Evolutionary conservation across 2,329 filamentous ascomycete species (phyloP).

Genomic region (Myrmaecium sp.): DNA sequence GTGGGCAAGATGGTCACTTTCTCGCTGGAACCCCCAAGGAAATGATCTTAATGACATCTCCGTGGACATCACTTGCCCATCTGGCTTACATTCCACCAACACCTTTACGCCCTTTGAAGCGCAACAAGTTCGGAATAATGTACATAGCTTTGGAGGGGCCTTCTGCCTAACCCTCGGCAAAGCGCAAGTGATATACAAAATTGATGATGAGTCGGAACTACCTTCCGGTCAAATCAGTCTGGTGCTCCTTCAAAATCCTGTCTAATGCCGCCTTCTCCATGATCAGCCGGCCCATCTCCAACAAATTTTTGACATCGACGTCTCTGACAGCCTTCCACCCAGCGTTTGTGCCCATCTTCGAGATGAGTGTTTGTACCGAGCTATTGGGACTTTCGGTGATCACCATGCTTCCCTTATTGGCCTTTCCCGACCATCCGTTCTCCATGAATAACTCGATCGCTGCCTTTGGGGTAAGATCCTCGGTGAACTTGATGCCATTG

Average conservation of each 20-base stretch:
- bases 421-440: slow-evolving; percentile 39
- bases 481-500: slow-evolving; percentile 54
- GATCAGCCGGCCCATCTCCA: slow-evolving; percentile 71
- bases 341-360: slow-evolving; percentile 15
- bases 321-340: slow-evolving; percentile 46
- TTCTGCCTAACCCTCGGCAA: too few species aligned
- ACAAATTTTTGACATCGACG: slow-evolving; percentile 87
- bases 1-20: too few species aligned
- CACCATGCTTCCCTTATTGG: slow-evolving; percentile 3
- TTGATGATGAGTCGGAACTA: too few species aligned
- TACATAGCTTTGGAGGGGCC: too few species aligned
- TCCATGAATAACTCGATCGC: slow-evolving; percentile 50
- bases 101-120: slow-evolving; percentile 1
- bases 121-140: too few species aligned
- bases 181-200: too few species aligned
- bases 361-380: too few species aligned
- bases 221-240: slow-evolving; percentile 54
- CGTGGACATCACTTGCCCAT: neutral
- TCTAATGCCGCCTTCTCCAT: slow-evolving; percentile 70
- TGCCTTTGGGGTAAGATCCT: slow-evolving; percentile 45
- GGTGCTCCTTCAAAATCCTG: slow-evolving; percentile 55
- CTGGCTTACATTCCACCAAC: neutral
- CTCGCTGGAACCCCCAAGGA: too few species aligned
- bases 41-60: too few species aligned
- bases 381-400: slow-evolving; percentile 12